Evolutionary conservation across 2,329 filamentous ascomycete genomes (phyloP).

Genomic region (Berkeleyomyces rouxiae): DNA sequence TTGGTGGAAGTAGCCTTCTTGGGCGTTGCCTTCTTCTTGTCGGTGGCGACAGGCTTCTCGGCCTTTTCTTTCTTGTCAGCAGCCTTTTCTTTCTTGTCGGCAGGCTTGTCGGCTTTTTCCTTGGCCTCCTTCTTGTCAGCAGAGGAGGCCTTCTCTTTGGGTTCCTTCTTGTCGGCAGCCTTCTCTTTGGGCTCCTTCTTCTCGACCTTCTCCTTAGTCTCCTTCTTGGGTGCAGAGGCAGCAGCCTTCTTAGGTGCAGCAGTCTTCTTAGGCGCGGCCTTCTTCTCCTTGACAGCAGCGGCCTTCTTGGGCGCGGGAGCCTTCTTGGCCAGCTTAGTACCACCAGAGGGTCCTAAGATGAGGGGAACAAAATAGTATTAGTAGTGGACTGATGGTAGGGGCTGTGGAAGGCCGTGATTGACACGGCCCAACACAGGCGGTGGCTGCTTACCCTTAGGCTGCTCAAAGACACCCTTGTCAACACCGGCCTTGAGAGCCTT

Average conservation of each 20-base stretch:
- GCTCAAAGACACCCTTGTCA: conserved; percentile 71
- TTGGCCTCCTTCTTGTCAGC: conserved; percentile 21
- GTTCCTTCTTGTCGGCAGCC: conserved; percentile 23
- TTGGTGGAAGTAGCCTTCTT: conserved; percentile 20
- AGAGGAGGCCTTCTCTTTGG: conserved; percentile 21
- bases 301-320: conserved; percentile 21
- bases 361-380: neutral
- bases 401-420: neutral
- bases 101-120: conserved; percentile 19
- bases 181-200: conserved; percentile 41
- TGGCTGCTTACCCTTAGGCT: conserved; percentile 64
- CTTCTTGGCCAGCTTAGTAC: conserved; percentile 87
- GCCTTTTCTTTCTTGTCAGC: conserved; percentile 25
- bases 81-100: conserved; percentile 43
- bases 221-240: conserved; percentile 19
- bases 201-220: conserved; percentile 25
- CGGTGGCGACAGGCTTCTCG: conserved; percentile 47
- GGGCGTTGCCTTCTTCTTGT: conserved; percentile 18
- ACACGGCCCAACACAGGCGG: neutral
- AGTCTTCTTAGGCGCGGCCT: conserved; percentile 16
- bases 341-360: conserved; percentile 56
- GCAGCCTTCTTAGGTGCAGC: conserved; percentile 4
- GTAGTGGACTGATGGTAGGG: neutral
- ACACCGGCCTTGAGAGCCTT: conserved; percentile 67
- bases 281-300: conserved; percentile 18